Percentiles rank a stretch among this genome's conserved stretches.
These are phyloP conservation scores for Nannochloropsis salina DNA, from an alignment of 108 stramenopile species.

Conservation along the genomic window DNA sequence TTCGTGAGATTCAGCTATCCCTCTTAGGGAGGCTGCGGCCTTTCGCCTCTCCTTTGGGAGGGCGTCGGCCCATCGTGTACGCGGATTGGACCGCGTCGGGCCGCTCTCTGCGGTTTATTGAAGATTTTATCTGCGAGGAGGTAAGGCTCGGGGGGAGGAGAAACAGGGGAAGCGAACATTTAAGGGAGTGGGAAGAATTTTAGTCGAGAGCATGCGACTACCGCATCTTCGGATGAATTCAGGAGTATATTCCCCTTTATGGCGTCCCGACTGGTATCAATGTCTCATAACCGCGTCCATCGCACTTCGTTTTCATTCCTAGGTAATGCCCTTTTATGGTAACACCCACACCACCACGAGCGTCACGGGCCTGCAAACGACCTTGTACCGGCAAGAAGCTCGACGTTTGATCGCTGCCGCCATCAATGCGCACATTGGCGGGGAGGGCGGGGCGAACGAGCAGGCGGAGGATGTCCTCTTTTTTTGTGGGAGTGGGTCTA, in stretches of 20 bases:
- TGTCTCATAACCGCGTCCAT: neutral
- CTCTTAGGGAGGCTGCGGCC: slow-evolving; percentile 35
- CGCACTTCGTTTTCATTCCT: neutral
- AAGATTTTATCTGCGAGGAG: slow-evolving; percentile 27
- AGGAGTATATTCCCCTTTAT: too few relatives aligned
- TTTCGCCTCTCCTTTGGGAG: slow-evolving; percentile 42
- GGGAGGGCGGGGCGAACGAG: slow-evolving; percentile 45
- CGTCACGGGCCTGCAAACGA: neutral
- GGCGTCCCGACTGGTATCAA: too few relatives aligned
- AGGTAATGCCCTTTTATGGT: slow-evolving; percentile 50
- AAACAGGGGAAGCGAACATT: neutral
- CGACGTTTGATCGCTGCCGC: neutral
- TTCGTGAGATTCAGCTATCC: neutral
- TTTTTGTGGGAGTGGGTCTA: slow-evolving; percentile 90
- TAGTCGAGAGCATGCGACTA: neutral
- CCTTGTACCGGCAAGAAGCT: neutral
- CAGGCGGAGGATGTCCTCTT: slow-evolving; percentile 69
- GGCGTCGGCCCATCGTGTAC: slow-evolving; percentile 40
- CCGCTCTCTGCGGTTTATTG: slow-evolving; percentile 35
- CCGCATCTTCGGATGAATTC: too few relatives aligned
- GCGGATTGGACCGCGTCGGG: slow-evolving; percentile 51
- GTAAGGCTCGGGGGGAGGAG: neutral
- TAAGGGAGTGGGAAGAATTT: neutral
- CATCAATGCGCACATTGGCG: neutral
- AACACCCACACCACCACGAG: slow-evolving; percentile 58